Conservation (phyloP, 176 grass and related monocot species). For the Triticum turgidum region DNA sequence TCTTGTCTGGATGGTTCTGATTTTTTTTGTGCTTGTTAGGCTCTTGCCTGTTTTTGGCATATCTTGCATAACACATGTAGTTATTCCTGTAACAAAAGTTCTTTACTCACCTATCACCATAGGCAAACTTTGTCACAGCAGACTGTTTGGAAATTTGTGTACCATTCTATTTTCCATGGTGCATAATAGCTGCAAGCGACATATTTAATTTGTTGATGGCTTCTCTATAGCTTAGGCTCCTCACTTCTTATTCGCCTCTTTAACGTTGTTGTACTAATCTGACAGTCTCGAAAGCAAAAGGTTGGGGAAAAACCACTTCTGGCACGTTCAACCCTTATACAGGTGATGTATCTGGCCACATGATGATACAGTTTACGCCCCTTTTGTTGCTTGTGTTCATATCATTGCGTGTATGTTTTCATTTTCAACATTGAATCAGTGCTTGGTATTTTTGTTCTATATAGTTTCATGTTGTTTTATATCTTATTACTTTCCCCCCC, state of each 20-base stretch:
- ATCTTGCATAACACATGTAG: neutral
- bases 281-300: slow-evolving; percentile 91
- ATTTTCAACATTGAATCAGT: neutral
- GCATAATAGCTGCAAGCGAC: neutral
- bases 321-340: slow-evolving; percentile 81
- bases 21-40: neutral
- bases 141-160: neutral
- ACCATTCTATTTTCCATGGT: neutral
- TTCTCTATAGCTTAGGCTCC: slow-evolving; percentile 14
- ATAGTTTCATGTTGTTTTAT: slow-evolving; percentile 1
- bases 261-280: slow-evolving; percentile 22
- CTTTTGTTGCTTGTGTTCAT: neutral
- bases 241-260: slow-evolving; percentile 14
- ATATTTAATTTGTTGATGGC: neutral
- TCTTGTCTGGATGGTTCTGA: slow-evolving; percentile 4
- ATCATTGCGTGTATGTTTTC: neutral
- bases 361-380: neutral
- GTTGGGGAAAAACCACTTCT: slow-evolving; percentile 95
- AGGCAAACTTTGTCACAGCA: neutral
- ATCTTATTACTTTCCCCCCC: neutral
- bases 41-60: neutral
- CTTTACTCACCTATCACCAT: neutral
- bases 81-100: neutral
- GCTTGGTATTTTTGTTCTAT: neutral
- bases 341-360: slow-evolving; percentile 48